Evolutionary conservation across 208 protist species (phyloP).

Genomic region (Acanthamoeba sp.): DNA sequence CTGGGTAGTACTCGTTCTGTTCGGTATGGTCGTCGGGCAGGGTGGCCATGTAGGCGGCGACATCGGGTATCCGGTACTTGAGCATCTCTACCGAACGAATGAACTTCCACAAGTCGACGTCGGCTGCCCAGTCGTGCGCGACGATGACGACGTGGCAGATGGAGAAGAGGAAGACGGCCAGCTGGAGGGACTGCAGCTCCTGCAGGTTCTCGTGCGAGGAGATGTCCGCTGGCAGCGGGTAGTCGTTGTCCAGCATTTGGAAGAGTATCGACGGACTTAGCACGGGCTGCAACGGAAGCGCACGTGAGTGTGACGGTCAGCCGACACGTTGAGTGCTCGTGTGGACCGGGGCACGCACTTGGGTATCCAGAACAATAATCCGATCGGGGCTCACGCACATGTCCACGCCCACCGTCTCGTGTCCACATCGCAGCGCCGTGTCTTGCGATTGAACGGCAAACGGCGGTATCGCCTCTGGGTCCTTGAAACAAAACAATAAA

Average conservation of each 20-base stretch:
- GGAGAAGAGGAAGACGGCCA: constrained; percentile 42
- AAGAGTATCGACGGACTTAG: constrained; percentile 35
- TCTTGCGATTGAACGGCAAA: constrained; percentile 11
- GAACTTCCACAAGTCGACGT: constrained; percentile 50
- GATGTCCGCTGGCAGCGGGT: constrained; percentile 31
- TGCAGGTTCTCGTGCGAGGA: constrained; percentile 53
- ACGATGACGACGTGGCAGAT: constrained; percentile 35
- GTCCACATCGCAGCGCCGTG: neutral
- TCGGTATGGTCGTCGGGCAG: constrained; percentile 50
- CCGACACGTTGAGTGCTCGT: neutral
- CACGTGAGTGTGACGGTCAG: neutral
- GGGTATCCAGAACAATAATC: constrained; percentile 19
- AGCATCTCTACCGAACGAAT: constrained; percentile 32
- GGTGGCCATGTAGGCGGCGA: constrained; percentile 31
- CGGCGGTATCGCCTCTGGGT: neutral
- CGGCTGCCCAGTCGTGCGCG: neutral
- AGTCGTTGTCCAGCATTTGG: constrained; percentile 54
- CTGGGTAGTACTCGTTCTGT: constrained; percentile 53
- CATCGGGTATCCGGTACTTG: constrained; percentile 52
- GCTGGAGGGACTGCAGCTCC: constrained; percentile 49
- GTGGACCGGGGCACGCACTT: neutral
- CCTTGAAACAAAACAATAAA: neutral
- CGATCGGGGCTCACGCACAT: constrained; percentile 45
- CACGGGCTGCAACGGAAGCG: neutral
- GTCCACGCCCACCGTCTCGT: constrained; percentile 27